Percentiles rank a stretch among this genome's conserved stretches.
Evolutionary conservation across 2,329 filamentous ascomycete genomes (phyloP).

Genomic region (Trichoderma sp.): DNA sequence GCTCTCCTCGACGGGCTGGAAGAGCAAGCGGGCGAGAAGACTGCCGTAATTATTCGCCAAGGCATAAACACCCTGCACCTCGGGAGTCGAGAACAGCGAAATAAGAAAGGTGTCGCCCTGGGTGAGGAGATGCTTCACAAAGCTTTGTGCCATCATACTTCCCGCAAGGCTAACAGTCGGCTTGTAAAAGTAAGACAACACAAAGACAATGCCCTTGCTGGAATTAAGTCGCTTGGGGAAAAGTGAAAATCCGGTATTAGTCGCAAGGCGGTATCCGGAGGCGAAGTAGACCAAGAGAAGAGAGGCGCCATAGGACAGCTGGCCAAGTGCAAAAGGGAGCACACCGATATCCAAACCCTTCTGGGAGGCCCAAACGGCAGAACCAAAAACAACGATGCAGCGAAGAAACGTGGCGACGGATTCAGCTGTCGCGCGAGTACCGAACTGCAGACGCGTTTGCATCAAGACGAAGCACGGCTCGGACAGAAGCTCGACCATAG

Average conservation of each 20-base stretch:
- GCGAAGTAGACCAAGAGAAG: conserved; percentile 71
- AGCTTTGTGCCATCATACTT: conserved; percentile 84
- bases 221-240: conserved; percentile 44
- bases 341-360: conserved; percentile 63
- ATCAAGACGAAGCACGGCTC: conserved; percentile 90
- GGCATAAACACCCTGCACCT: conserved; percentile 87
- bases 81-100: conserved; percentile 71
- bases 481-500: conserved; percentile 73
- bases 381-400: conserved; percentile 72
- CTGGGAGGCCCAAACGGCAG: conserved; percentile 64
- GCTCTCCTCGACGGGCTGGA: conserved; percentile 94
- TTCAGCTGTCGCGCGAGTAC: conserved; percentile 79
- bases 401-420: conserved; percentile 76
- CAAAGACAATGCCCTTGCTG: conserved; percentile 41
- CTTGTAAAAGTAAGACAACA: conserved; percentile 64
- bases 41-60: conserved; percentile 94
- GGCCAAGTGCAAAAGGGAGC: conserved; percentile 85
- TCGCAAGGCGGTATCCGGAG: conserved; percentile 59
- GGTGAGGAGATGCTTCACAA: conserved; percentile 90
- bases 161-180: conserved; percentile 71
- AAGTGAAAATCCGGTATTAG: conserved; percentile 67
- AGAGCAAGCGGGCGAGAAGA: conserved; percentile 81
- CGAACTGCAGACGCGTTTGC: conserved; percentile 79
- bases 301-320: conserved; percentile 71
- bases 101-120: conserved; percentile 93